Base-by-base conservation (phyloP, 192 early-diverging fungal genomes). In the Entomortierella parvispora region DNA sequence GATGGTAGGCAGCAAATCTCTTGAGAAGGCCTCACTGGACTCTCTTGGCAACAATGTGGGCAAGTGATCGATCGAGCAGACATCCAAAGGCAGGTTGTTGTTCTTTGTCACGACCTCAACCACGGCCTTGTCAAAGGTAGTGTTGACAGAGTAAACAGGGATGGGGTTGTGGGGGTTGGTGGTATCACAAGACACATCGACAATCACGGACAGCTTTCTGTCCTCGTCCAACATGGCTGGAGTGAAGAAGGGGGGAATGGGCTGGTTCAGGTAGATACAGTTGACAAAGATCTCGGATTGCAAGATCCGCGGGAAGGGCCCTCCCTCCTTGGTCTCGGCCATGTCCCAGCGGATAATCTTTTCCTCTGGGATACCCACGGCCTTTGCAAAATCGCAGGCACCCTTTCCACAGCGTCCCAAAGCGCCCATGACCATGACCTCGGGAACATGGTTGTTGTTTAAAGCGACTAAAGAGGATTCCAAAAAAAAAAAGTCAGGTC, bases 121-220 rank as follows among this genome's bases (percentile, higher is more conserved):
- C 17, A 92, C 89, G 32, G 97, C 95, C 40, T 95, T 91, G 75
- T 96, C 94, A 81, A 99, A 99, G 28, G 96, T 97, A 23, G 97
- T 97, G 83, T 92, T 90, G 77, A 91, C 84, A 60, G 82, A 86
- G 87, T 99, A 99, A 58, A 99, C 88, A 40, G 96, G 97, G 68
- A 99, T 93, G 49, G 97, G 97, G 83, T 99, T 99, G 84, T 95
- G 90, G 25, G 97, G 96, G 83, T 97, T 97, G 72, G 95, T 97
- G 18, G 95, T 93, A 81, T 99, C 97, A 79, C 97, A 99, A 68
- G 88, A 91, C 45, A 99, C 97, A 80, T 99, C 97, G 18, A 92
- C 91, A 34, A 99, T 88, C 26, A 97, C 92, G 28, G 90, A 90
- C 55, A 99, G 69, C 47, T 85, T 85, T 55, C 95, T 87, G 42